A percentile compares a stretch with the other conserved stretches of the same genome.
phyloP scores from a whole-genome alignment of 177 flowering plant genomes.

The Tripterygium wilfordii region DNA sequence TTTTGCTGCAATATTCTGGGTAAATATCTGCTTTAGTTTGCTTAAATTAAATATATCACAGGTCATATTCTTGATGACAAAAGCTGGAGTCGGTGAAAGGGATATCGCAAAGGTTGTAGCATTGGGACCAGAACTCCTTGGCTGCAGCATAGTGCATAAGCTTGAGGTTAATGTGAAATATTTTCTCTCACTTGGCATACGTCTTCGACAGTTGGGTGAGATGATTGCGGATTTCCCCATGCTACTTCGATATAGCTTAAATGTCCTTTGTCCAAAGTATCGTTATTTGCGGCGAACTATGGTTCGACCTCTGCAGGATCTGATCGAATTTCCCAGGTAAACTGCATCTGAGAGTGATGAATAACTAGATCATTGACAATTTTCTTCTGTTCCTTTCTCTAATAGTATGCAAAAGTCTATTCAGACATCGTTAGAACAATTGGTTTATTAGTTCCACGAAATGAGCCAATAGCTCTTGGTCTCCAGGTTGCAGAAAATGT shows the following conservation, averaged over 20 bases:
- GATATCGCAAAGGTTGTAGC: conserved; percentile 86
- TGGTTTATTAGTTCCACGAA: too few relatives aligned
- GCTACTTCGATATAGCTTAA: conserved; percentile 75
- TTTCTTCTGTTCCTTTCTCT: too few relatives aligned
- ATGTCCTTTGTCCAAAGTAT: conserved; percentile 84
- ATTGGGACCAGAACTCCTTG: conserved; percentile 81
- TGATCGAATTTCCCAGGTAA: conserved; percentile 94
- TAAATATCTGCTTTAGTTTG: background rate
- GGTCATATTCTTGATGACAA: conserved; percentile 87
- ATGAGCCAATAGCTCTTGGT: too few relatives aligned
- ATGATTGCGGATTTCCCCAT: conserved; percentile 92
- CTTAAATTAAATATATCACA: conserved; percentile 15
- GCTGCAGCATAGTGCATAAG: conserved; percentile 70
- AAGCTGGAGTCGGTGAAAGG: conserved; percentile 64
- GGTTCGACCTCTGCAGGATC: conserved; percentile 80
- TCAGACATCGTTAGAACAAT: too few relatives aligned
- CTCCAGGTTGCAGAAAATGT: too few relatives aligned
- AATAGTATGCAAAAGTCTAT: too few relatives aligned
- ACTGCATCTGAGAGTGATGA: background rate
- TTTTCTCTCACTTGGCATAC: conserved; percentile 78
- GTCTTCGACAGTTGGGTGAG: conserved; percentile 47
- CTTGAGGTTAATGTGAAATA: conserved; percentile 77
- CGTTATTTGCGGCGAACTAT: conserved; percentile 73
- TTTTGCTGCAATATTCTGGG: background rate
- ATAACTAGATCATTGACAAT: too few relatives aligned